phyloP scores from a whole-genome alignment of 2,329 filamentous ascomycete species.

The Aspergillus sp. region DNA sequence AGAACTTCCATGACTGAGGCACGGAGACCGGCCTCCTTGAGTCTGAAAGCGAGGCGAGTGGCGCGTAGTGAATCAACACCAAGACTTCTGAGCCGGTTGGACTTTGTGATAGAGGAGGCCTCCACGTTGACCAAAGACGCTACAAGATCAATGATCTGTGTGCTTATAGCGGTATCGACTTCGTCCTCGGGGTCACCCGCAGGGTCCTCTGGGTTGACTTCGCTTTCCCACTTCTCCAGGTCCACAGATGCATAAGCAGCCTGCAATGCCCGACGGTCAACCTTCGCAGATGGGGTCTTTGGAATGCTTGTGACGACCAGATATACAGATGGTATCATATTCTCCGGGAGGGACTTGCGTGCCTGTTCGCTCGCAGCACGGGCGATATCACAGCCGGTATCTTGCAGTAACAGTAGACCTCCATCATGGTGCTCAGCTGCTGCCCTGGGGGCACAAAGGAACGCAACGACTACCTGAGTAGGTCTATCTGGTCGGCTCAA shows the following conservation, averaged over 20 bases:
- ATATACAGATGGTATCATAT: slow-evolving; percentile 37
- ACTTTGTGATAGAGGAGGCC: slow-evolving; percentile 19
- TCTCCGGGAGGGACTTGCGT: slow-evolving; percentile 24
- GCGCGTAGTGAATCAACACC: slow-evolving; percentile 35
- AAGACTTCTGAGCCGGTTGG: slow-evolving; percentile 26
- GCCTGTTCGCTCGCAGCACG: slow-evolving; percentile 23
- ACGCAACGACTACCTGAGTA: slow-evolving; percentile 36
- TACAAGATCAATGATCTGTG: slow-evolving; percentile 23
- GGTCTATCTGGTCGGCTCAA: slow-evolving; percentile 32
- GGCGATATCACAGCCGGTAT: slow-evolving; percentile 23
- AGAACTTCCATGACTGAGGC: slow-evolving; percentile 32
- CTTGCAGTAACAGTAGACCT: slow-evolving; percentile 15
- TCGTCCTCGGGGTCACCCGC: slow-evolving; percentile 1
- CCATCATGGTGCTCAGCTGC: not conserved
- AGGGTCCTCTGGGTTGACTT: slow-evolving; percentile 18
- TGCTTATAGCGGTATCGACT: not conserved
- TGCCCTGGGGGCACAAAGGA: slow-evolving; percentile 28
- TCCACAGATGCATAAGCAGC: slow-evolving; percentile 26
- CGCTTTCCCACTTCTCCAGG: slow-evolving; percentile 28
- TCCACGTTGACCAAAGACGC: slow-evolving; percentile 23
- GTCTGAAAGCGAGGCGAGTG: slow-evolving; percentile 27
- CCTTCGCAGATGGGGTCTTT: slow-evolving; percentile 32
- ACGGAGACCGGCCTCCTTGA: slow-evolving; percentile 24
- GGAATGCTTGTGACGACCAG: slow-evolving; percentile 32
- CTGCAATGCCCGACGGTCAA: slow-evolving; percentile 31